Percentiles rank a stretch among this genome's conserved stretches.
phyloP scores from a whole-genome alignment of 1,284 basidiomycete genomes.

The Fomitiporia mediterranea region DNA sequence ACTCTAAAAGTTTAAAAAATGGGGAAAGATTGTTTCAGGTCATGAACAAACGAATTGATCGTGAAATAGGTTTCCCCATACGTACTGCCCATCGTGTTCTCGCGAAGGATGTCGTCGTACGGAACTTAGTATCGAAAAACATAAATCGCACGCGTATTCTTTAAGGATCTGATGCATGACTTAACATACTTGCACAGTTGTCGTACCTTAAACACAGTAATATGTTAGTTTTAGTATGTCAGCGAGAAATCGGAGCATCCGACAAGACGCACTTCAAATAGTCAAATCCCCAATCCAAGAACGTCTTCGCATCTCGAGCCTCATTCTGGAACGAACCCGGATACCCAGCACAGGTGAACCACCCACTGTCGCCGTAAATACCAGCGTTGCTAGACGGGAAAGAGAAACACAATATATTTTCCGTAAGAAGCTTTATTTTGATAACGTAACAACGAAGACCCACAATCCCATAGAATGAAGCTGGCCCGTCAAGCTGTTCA shows the following conservation, averaged over 20 bases:
- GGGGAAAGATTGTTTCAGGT: not conserved
- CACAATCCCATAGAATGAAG: conserved; percentile 46
- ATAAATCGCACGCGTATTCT: too few species aligned
- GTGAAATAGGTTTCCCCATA: conserved; percentile 20
- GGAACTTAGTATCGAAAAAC: conserved; percentile 35
- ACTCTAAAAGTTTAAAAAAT: too few species aligned
- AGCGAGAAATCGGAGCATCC: not conserved
- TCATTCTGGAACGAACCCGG: conserved; percentile 51
- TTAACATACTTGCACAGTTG: conserved; percentile 42
- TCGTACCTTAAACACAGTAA: conserved; percentile 39
- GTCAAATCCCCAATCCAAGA: conserved; percentile 50
- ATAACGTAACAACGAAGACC: conserved; percentile 24
- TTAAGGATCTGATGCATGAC: not conserved
- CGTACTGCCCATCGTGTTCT: conserved; percentile 47
- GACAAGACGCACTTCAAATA: conserved; percentile 39
- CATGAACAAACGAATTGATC: not conserved
- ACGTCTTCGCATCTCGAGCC: conserved; percentile 39
- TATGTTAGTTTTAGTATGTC: not conserved
- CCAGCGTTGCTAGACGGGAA: conserved; percentile 41
- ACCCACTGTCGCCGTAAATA: conserved; percentile 47
- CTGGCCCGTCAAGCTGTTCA: conserved; percentile 41
- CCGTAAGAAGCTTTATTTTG: too few species aligned
- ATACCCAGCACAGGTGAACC: conserved; percentile 48
- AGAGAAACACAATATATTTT: too few species aligned
- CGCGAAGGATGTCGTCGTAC: conserved; percentile 40